Evolutionary conservation across 1,139 yeast species (phyloP), one percentile per base, ranked within the genome.

Genomic region (Kodamaea alishanica): DNA sequence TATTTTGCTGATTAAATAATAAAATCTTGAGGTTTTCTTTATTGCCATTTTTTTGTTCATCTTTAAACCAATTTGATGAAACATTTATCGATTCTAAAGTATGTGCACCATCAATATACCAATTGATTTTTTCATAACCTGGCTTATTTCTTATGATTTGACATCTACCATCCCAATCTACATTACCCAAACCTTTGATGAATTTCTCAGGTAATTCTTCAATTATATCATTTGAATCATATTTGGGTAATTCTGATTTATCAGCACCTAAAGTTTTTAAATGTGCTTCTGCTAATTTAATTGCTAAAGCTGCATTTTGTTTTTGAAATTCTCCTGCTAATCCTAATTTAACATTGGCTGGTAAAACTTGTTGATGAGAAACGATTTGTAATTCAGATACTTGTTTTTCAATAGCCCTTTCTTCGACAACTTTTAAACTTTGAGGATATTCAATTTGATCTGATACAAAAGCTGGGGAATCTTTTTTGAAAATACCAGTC

Each of bases 71-170:
- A 8, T 64, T 64, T 0, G 92, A 75, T 0, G 97, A 86, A 10
- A 81, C 95, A 24, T 71, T 70, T 26, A 94, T 78, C 42, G 96
- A 86, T 54, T 92, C 98, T 32, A 76, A 65, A 0, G 98, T 94
- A 54, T 94, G 99, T 0, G 98, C 98, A 29, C 99, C 99, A 62
- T 94, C 99, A 9, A 92, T 66, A 50, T 68, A 81, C 95, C 96
- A 92, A 10, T 76, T 76, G 26, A 84, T 60, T 4, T 65, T 68
- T 7, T 67, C 69, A 33, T 64, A 74, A 8, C 66, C 66, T 4
- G 60, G 56, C 31, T 58, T 63, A 30, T 73, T 70, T 5, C 60
- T 55, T 26, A 88, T 63, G 2, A 80, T 73, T 62, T 94, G 97
- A 55, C 98, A 92, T 50, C 99, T 74, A 1, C 99, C 99, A 20